Base-by-base conservation (phyloP, 148 eudicot species). In the Chenopodium formosanum region DNA sequence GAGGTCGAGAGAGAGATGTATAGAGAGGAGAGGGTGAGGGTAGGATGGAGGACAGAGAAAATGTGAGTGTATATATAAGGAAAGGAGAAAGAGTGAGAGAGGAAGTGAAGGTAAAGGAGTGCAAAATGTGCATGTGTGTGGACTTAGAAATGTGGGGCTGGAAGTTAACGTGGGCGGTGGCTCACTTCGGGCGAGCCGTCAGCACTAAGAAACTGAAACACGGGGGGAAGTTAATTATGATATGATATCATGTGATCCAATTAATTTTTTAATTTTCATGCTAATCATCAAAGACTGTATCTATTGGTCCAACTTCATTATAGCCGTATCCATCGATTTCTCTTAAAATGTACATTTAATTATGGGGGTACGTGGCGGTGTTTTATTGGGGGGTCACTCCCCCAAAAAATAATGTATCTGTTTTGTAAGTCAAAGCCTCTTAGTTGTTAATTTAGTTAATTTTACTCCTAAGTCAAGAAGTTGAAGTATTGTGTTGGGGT, bases 91-190 rank as follows among this genome's bases (percentile, higher is more conserved):
- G 68, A 70, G 56, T 17, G 50, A 29, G 64, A 37, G 74, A 65
- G 78, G 14, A 64, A 47, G 75, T 74, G 68, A 27, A 25, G 25
- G 25, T 25, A 25, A 25, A 25, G 25, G 25, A 25, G 25, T 25
- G 25, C 25, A 25, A 20, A 8, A 7, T 29, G 68, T 31, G 70
- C 65, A 82, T 63, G 84, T 85, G 79, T 79, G 73, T 22, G 74
- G 81, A 63, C 34, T 44, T 68, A 32, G 52, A 68, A 80, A 74
- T 74, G 83, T 64, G 79, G 79, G 76, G 79, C 4, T 63, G 84
- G 81, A 81, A 72, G 79, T 85, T 74, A 83, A 86, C 88, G 88
- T 86, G 86, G 84, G 86, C 86, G 84, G 88, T 86, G 77, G 69
- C 77, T 10, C 63, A 50, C 60, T 70, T 84, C 16, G 77, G 70